phyloP scores from a whole-genome alignment of 768 basidiomycete genomes.

The Podaxis sp. region DNA sequence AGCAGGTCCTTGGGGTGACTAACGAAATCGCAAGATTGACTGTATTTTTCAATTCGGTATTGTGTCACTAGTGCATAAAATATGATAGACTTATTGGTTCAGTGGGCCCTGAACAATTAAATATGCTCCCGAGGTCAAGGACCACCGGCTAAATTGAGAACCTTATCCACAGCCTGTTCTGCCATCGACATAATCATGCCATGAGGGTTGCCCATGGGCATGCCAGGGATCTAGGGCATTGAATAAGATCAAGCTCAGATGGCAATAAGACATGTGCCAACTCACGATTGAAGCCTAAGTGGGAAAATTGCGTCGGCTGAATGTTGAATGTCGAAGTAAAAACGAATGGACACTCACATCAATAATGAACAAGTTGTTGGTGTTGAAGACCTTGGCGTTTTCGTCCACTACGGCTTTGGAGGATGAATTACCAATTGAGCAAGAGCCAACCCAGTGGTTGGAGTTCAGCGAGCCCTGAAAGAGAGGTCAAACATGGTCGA shows the following conservation, averaged over 20 bases:
- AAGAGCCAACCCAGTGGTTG: slow-evolving; percentile 61
- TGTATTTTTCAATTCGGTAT: too few species aligned
- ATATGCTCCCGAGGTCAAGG: not conserved
- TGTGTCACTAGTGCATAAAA: too few species aligned
- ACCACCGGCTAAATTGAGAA: slow-evolving; percentile 9
- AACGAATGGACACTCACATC: slow-evolving; percentile 33
- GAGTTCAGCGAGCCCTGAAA: slow-evolving; percentile 45
- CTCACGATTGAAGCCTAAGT: slow-evolving; percentile 12
- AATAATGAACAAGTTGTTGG: slow-evolving; percentile 53
- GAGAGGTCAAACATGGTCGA: not conserved
- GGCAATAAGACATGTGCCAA: not conserved
- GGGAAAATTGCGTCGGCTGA: not conserved
- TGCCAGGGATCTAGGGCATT: slow-evolving; percentile 1
- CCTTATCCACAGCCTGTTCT: slow-evolving; percentile 11
- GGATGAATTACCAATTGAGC: not conserved
- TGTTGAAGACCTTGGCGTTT: slow-evolving; percentile 53
- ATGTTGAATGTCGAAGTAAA: not conserved
- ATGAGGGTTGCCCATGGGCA: slow-evolving; percentile 12
- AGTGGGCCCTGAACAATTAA: not conserved
- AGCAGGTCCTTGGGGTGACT: too few species aligned
- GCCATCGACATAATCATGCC: slow-evolving; percentile 12
- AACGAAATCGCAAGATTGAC: too few species aligned
- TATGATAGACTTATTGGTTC: too few species aligned
- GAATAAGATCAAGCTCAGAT: not conserved
- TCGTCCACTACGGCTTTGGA: slow-evolving; percentile 47